Evolutionary conservation across 2,329 filamentous ascomycete genomes (phyloP).

Genomic region (Periconia sp.): DNA sequence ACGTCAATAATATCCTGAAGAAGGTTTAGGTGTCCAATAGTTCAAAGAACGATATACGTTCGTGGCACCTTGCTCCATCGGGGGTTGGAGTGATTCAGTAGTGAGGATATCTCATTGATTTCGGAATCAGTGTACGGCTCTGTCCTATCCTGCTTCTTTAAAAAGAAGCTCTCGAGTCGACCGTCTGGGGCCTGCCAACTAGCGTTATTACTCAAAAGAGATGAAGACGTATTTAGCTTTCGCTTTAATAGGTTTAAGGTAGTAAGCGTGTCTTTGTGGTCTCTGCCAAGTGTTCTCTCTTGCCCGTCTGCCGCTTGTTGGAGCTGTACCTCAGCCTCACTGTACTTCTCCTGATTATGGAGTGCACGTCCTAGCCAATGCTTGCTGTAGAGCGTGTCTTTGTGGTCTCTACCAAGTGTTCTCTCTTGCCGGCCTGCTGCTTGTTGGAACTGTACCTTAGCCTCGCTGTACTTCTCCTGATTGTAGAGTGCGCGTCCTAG

Average conservation of each 20-base stretch:
- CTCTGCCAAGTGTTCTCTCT: constrained; percentile 1
- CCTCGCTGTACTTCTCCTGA: constrained; percentile 5
- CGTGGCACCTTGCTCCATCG: constrained; percentile 21
- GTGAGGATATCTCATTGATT: neutral
- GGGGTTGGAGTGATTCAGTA: constrained; percentile 4
- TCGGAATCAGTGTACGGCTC: too few relatives aligned
- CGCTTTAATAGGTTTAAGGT: neutral
- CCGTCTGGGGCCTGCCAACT: neutral
- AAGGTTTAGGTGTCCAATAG: constrained; percentile 23
- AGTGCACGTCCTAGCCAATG: neutral
- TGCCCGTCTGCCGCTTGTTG: neutral
- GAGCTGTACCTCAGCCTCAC: neutral
- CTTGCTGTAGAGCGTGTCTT: neutral
- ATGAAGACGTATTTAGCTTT: neutral
- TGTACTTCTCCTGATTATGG: constrained; percentile 3
- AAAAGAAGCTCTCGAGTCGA: neutral
- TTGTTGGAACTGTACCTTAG: neutral
- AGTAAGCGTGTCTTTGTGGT: neutral
- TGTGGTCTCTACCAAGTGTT: too few relatives aligned
- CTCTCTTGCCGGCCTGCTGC: neutral
- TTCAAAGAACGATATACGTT: constrained; percentile 35
- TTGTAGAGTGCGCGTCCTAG: constrained; percentile 5
- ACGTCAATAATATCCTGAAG: constrained; percentile 25
- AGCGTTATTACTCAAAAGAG: neutral
- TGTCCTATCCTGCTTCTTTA: neutral